Conservation (phyloP, 2,329 filamentous ascomycete genomes). For the Curvularia sp. region DNA sequence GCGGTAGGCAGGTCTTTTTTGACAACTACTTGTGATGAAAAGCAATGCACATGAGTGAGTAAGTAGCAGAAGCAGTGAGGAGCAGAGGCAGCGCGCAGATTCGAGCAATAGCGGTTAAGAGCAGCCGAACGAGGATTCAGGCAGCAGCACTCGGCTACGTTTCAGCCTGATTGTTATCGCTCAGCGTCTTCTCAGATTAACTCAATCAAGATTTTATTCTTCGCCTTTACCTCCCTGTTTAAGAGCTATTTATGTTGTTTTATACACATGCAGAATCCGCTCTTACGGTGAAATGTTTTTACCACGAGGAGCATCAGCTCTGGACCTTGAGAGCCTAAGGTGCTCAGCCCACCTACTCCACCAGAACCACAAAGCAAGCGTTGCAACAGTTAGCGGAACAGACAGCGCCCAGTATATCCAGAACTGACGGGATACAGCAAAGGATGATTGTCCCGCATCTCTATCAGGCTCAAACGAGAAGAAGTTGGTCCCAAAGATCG, state of each 20-base stretch:
- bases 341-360: conserved; percentile 14
- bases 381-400: conserved; percentile 21
- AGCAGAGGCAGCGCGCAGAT: not conserved
- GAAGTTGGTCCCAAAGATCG: conserved; percentile 24
- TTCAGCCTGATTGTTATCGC: not conserved
- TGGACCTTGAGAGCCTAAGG: not conserved
- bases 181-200: not conserved
- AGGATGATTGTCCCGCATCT: not conserved
- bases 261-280: not conserved
- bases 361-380: conserved; percentile 26
- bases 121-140: not conserved
- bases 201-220: not conserved
- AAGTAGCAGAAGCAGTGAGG: not conserved
- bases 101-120: not conserved
- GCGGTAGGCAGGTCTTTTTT: not conserved
- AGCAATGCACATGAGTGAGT: not conserved
- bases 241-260: not conserved
- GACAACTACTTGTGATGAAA: not conserved
- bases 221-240: not conserved
- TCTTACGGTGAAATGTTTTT: not conserved
- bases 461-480: conserved; percentile 17
- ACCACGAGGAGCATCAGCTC: not conserved
- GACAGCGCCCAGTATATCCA: conserved; percentile 30
- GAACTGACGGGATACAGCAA: conserved; percentile 20
- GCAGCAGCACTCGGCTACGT: conserved; percentile 1